phyloP scores from a whole-genome alignment of 208 protist genomes.

The Acanthamoeba royreba region DNA sequence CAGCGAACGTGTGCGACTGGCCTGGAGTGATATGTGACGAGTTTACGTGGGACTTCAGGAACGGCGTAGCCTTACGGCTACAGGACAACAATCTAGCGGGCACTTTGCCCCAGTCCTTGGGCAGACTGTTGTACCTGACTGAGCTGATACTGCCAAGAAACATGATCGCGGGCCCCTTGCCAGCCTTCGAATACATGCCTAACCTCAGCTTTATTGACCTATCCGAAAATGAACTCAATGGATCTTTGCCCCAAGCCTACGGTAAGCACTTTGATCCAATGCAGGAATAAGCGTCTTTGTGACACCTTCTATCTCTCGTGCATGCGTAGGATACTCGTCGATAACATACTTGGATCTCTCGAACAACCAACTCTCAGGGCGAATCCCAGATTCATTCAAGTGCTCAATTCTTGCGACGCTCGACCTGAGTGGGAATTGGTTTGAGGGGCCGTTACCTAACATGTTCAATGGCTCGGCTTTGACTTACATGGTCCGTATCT shows the following conservation, averaged over 20 bases:
- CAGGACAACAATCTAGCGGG: not conserved
- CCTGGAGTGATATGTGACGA: not conserved
- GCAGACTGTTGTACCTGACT: not conserved
- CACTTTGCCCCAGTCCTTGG: not conserved
- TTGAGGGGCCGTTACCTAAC: not conserved
- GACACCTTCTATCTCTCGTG: not conserved
- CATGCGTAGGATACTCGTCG: not conserved
- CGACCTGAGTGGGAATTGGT: not conserved
- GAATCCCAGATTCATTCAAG: not conserved
- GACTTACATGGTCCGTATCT: not conserved
- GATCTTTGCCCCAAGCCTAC: not conserved
- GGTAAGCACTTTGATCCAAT: not conserved
- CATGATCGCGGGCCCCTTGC: not conserved
- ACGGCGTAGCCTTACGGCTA: not conserved
- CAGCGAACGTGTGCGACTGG: not conserved
- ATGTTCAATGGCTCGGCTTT: not conserved
- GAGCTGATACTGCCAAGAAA: not conserved
- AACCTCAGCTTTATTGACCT: not conserved
- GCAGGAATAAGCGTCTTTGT: too few relatives aligned
- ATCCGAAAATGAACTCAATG: not conserved
- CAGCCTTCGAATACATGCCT: not conserved
- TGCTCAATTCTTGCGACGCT: not conserved
- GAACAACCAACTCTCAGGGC: not conserved
- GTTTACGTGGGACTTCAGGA: too few relatives aligned
- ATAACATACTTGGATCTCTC: not conserved